Evolutionary conservation across 495 filamentous ascomycete species (phyloP), one percentile per base, ranked within the genome.

Genomic region (Gamarada debralockiae): DNA sequence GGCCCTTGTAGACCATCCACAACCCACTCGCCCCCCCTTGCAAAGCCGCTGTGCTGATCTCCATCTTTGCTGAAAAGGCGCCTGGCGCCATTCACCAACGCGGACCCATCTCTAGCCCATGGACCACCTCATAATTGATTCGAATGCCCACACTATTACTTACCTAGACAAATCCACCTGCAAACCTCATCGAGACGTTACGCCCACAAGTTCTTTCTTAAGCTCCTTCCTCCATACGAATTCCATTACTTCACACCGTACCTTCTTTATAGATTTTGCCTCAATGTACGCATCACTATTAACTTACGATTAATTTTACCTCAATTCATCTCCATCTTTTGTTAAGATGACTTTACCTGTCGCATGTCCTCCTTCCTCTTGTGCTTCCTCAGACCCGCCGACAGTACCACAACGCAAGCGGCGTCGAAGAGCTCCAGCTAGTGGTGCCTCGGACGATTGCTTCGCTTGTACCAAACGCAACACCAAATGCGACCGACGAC

Each of bases 361-460:
- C 34, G 42, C 58, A 25, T 64, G 61, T 48, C 60, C 63, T 33
- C 48, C 58, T 25, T 55, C 52, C 13, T 51, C n/a, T 31, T 48
- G 41, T 44, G 48, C 46, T 22, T 20, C 39, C 12, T 37, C 54
- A 37, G 58, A 61, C 23, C 55, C 49, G 24, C 58, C 55, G 31
- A 58, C 66, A n/a, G 57, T 48, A 21, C 62, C 44, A 27, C 76
- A 80, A 34, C 80, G 88, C 56, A 97, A 95, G 73, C 82, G 92
- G 51, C 82, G 92, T 60, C 84, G 91, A 74, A 79, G 92, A 73
- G 89, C 92, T 2, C 87, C 90, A 21, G 85, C 88, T 40, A 92
- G 86, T 23, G 92, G 92, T 57, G 93, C 93, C 36, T 80, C 89
- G 25, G 91, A 96, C 69, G 93, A 98, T 67, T 98, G 93, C 78